Percentiles rank a stretch among this genome's conserved stretches.
Conservation (phyloP, 345 rosid genomes). For the Rhizophora mangle region DNA sequence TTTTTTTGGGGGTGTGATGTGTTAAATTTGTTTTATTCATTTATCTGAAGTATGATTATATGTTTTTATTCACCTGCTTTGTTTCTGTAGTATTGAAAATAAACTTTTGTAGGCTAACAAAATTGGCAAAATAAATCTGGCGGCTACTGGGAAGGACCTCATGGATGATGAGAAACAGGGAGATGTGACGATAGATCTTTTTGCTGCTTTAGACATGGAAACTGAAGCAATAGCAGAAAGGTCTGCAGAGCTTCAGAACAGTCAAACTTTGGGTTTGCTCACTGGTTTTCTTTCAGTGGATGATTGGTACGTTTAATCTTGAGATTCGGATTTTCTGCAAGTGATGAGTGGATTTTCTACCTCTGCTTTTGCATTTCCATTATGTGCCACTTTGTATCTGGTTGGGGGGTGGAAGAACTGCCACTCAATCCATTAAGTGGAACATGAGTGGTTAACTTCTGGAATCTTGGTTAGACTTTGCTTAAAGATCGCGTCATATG, state of each 20-base stretch:
- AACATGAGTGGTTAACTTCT: no score
- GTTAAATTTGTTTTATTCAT: background rate
- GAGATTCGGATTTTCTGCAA: background rate
- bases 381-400: no score
- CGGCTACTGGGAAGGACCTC: constrained; percentile 99
- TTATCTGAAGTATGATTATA: constrained; percentile 1
- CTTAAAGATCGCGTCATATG: no score
- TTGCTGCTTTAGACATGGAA: constrained; percentile 89
- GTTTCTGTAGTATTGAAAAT: background rate
- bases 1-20: background rate
- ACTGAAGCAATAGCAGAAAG: constrained; percentile 80
- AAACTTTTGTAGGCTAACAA: constrained; percentile 70
- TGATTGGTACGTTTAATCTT: constrained; percentile 67
- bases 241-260: constrained; percentile 71
- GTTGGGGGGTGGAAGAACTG: no score
- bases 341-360: no score
- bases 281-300: constrained; percentile 91
- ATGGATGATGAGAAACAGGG: constrained; percentile 99
- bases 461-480: no score
- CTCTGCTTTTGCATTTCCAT: no score
- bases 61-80: background rate
- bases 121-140: constrained; percentile 96
- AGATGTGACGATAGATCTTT: constrained; percentile 88
- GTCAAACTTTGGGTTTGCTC: constrained; percentile 90
- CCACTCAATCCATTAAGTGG: no score